Evolutionary conservation across 2,329 filamentous ascomycete species (phyloP).

Genomic region (Dendryphion nanum): DNA sequence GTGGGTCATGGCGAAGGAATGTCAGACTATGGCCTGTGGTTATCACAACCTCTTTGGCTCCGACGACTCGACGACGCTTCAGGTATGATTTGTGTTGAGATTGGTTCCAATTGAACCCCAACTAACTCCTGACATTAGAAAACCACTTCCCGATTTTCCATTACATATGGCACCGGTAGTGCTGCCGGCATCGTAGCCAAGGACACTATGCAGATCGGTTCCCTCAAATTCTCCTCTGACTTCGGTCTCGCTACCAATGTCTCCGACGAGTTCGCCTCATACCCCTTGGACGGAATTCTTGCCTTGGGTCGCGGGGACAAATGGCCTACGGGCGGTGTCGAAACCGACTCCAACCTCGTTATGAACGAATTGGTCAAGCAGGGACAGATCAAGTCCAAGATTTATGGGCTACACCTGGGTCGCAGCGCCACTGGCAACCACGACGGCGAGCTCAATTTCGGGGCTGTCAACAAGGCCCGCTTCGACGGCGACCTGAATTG

Average conservation of each 20-base stretch:
- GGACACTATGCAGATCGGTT: constrained; percentile 67
- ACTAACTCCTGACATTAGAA: too few relatives aligned
- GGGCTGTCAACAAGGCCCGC: constrained; percentile 64
- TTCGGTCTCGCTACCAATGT: constrained; percentile 73
- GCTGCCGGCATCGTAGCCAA: constrained; percentile 66
- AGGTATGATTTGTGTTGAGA: constrained; percentile 22
- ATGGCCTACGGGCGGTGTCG: constrained; percentile 42
- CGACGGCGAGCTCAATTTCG: constrained; percentile 76
- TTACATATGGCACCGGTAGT: constrained; percentile 75
- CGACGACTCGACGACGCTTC: constrained; percentile 63
- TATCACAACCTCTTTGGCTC: constrained; percentile 69
- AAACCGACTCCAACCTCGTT: constrained; percentile 57
- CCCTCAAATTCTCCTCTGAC: constrained; percentile 56
- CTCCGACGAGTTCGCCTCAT: constrained; percentile 71
- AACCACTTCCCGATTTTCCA: too few relatives aligned
- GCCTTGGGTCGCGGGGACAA: constrained; percentile 65
- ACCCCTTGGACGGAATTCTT: constrained; percentile 85
- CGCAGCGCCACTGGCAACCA: constrained; percentile 64
- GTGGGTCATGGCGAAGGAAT: constrained; percentile 78
- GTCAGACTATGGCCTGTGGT: constrained; percentile 64
- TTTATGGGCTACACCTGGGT: constrained; percentile 71
- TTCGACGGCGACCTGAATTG: constrained; percentile 70
- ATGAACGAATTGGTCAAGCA: constrained; percentile 60
- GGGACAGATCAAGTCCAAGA: constrained; percentile 60
- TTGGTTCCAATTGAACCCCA: too few relatives aligned